Evolutionary conservation across 2,329 filamentous ascomycete genomes (phyloP).

Genomic region (Fusarium compactum): DNA sequence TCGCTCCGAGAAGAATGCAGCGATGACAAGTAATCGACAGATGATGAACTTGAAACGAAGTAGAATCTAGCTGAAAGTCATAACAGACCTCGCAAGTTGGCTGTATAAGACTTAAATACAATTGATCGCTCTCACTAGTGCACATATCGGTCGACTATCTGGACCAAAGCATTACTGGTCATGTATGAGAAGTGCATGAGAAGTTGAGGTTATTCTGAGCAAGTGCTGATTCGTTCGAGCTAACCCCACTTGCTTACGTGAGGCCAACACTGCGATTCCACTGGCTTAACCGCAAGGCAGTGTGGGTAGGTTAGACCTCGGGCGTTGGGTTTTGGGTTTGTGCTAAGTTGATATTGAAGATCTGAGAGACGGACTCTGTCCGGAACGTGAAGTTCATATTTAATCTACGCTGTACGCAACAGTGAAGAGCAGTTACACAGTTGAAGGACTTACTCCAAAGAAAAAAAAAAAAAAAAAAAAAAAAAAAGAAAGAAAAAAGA

Average conservation of each 20-base stretch:
- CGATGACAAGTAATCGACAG: neutral
- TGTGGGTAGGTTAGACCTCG: no score
- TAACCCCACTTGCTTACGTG: neutral
- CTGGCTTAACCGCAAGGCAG: no score
- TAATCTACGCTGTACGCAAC: no score
- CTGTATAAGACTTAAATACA: fast-evolving
- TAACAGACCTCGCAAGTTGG: neutral
- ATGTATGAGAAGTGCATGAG: neutral
- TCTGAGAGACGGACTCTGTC: no score
- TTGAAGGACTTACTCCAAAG: no score
- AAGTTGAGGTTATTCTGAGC: neutral
- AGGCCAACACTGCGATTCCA: fast-evolving
- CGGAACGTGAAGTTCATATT: no score
- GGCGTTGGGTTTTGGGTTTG: no score
- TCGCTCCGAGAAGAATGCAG: neutral
- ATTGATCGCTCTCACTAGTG: neutral
- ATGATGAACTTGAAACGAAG: neutral
- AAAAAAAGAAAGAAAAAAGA: no score
- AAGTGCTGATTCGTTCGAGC: neutral
- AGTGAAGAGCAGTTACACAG: no score
- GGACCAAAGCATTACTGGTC: neutral
- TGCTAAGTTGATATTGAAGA: no score
- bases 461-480: no score
- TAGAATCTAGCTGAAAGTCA: neutral
- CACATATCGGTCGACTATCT: neutral